Percentiles rank a stretch among this genome's conserved stretches.
phyloP scores from a whole-genome alignment of 129 eudicot species.

The Apium graveolens region DNA sequence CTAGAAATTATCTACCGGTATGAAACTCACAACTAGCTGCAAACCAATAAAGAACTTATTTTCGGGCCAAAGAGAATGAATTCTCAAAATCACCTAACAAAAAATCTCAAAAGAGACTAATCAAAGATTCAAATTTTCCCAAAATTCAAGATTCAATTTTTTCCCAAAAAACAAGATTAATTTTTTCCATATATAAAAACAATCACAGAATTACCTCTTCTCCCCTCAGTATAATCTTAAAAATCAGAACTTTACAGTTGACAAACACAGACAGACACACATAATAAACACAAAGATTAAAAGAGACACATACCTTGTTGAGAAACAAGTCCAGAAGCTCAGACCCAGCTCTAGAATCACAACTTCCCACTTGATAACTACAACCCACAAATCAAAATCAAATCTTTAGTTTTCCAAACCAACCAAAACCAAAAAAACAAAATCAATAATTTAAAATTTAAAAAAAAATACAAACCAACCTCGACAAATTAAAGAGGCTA shows the following conservation, averaged over 20 bases:
- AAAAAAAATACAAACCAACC: too few species aligned
- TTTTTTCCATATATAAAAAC: background rate
- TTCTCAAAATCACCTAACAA: background rate
- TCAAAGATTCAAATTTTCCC: background rate
- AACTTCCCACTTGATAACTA: conserved; percentile 28
- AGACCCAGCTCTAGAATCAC: conserved; percentile 39
- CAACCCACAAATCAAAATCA: background rate
- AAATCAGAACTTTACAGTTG: background rate
- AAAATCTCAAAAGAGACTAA: background rate
- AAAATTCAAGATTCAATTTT: background rate
- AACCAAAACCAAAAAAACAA: background rate
- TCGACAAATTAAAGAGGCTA: conserved; percentile 21
- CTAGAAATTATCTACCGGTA: background rate
- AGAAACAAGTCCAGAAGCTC: conserved; percentile 56
- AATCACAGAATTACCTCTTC: background rate
- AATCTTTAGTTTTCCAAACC: background rate
- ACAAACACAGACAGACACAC: background rate
- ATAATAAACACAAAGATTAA: background rate
- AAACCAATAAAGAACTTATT: background rate
- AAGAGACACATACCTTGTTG: conserved; percentile 30
- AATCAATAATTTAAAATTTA: too few species aligned
- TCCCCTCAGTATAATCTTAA: background rate
- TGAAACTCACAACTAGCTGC: background rate
- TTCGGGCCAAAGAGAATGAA: background rate
- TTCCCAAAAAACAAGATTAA: background rate